A percentile compares a stretch with the other conserved stretches of the same genome.
Conservation (phyloP, 805 yeast species). For the Saturnispora zaruensis region DNA sequence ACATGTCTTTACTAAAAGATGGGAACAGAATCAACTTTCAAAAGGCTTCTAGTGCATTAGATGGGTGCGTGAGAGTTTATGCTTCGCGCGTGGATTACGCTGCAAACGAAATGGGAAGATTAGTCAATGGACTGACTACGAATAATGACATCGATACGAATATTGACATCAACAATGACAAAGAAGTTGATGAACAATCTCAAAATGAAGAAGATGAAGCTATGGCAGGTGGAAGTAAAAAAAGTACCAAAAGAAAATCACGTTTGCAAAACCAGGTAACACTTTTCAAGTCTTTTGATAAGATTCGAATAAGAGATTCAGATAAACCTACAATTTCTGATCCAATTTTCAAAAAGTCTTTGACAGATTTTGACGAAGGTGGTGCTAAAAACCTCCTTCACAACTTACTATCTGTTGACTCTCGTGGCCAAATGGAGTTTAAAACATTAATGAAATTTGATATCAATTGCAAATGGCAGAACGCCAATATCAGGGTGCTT, state of each 20-base stretch:
- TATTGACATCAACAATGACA: constrained; percentile 12
- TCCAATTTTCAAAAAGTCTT: constrained; percentile 48
- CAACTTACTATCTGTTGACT: constrained; percentile 40
- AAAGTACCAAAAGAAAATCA: constrained; percentile 17
- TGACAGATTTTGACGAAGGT: constrained; percentile 55
- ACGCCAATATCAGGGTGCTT: background rate
- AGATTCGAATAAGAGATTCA: constrained; percentile 35
- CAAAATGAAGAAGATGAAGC: constrained; percentile 16
- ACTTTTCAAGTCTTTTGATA: constrained; percentile 25
- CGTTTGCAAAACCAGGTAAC: background rate
- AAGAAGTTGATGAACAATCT: constrained; percentile 16
- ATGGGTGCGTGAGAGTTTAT: constrained; percentile 91
- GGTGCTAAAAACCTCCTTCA: constrained; percentile 47
- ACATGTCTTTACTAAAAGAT: constrained; percentile 62
- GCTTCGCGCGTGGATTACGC: constrained; percentile 87
- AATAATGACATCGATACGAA: constrained; percentile 15
- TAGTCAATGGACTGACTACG: constrained; percentile 35
- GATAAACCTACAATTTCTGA: constrained; percentile 45
- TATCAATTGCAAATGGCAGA: constrained; percentile 9
- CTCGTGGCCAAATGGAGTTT: constrained; percentile 40
- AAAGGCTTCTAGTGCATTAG: constrained; percentile 82
- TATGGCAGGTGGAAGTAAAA: constrained; percentile 16
- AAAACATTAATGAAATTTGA: constrained; percentile 32
- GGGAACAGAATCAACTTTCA: constrained; percentile 81
- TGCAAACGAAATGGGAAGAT: constrained; percentile 79